Conservation (phyloP, 768 basidiomycete genomes). For the Tricholoma matsutake region DNA sequence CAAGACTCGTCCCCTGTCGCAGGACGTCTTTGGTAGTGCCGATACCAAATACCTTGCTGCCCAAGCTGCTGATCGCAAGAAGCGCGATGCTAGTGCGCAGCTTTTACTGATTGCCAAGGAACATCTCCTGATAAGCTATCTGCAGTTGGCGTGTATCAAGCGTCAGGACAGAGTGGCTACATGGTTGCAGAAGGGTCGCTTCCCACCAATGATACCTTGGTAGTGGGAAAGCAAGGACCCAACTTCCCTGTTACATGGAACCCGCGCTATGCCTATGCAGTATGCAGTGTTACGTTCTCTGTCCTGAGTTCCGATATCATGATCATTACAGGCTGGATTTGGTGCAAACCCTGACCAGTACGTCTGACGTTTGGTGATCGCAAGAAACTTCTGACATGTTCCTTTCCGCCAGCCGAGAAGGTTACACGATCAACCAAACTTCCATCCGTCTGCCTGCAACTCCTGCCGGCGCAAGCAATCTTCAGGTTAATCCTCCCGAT, state of each 20-base stretch:
- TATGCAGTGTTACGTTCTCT: constrained; percentile 8
- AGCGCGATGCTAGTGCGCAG: constrained; percentile 20
- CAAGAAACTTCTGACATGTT: not conserved
- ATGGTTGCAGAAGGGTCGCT: constrained; percentile 33
- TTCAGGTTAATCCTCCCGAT: constrained; percentile 34
- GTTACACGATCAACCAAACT: constrained; percentile 29
- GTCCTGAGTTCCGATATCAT: not conserved
- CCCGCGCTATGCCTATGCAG: constrained; percentile 39
- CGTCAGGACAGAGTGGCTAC: constrained; percentile 41
- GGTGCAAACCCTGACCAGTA: constrained; percentile 42
- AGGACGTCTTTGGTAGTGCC: constrained; percentile 37
- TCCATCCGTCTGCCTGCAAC: constrained; percentile 39
- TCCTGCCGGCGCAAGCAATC: constrained; percentile 16
- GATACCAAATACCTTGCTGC: constrained; percentile 25
- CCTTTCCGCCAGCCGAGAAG: constrained; percentile 28
- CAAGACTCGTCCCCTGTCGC: not conserved
- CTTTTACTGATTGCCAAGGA: not conserved
- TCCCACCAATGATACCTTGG: constrained; percentile 37
- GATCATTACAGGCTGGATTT: constrained; percentile 30
- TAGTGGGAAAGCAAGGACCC: constrained; percentile 38
- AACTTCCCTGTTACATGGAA: constrained; percentile 46
- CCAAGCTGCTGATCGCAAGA: constrained; percentile 19
- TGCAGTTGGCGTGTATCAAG: constrained; percentile 36
- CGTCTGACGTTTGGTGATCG: constrained; percentile 9
- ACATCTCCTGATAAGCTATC: not conserved